A percentile compares a stretch with the other conserved stretches of the same genome.
Evolutionary conservation across 2,329 filamentous ascomycete species (phyloP).

Genomic region (Zasmidium citrigriseum): DNA sequence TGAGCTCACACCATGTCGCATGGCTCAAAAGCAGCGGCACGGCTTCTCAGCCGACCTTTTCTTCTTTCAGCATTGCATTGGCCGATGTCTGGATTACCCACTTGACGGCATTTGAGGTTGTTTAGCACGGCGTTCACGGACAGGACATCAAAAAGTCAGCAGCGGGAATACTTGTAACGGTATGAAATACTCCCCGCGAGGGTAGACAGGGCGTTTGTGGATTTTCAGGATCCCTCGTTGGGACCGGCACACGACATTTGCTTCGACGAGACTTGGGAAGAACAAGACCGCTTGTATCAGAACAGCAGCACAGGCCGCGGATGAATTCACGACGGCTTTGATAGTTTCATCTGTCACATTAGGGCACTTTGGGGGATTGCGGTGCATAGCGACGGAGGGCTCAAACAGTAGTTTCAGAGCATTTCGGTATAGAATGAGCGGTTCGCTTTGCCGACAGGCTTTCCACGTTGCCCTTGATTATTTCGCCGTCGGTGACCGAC

Average conservation of each 20-base stretch:
- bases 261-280: not conserved
- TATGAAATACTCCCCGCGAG: not conserved
- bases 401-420: not conserved
- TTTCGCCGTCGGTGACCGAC: not conserved
- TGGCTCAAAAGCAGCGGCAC: not conserved
- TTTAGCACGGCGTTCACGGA: slow-evolving; percentile 7
- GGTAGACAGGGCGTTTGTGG: slow-evolving; percentile 1
- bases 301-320: not conserved
- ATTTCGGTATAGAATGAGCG: not conserved
- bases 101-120: slow-evolving; percentile 1
- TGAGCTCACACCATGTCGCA: slow-evolving; percentile 8
- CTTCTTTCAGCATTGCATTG: slow-evolving; percentile 2
- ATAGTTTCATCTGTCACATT: not conserved
- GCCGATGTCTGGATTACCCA: not conserved
- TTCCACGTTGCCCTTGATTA: not conserved
- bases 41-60: not conserved
- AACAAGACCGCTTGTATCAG: slow-evolving; percentile 1
- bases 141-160: slow-evolving; percentile 6
- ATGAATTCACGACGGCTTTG: slow-evolving; percentile 3
- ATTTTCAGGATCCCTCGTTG: not conserved
- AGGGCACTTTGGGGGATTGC: not conserved
- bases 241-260: not conserved
- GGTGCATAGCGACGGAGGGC: slow-evolving; percentile 1
- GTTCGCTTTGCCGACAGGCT: not conserved
- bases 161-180: not conserved